These are phyloP conservation scores for Plantago coronopus DNA, from an alignment of 305 asterid species.

Conservation along the genomic window DNA sequence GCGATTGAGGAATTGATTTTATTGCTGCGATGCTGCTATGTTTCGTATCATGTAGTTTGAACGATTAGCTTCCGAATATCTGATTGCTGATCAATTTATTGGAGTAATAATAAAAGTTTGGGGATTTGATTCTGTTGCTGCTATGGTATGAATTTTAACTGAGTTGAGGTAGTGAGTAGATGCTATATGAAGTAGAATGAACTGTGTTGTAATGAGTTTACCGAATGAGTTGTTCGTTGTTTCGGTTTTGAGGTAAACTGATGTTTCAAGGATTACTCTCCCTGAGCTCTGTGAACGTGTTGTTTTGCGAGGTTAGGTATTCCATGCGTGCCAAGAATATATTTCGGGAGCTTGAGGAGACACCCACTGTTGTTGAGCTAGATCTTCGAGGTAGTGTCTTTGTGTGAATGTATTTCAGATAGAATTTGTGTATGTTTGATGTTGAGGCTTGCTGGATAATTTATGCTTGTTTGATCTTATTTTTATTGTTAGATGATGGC, in stretches of 20 bases:
- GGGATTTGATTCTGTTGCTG: neutral
- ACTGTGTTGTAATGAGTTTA: no score
- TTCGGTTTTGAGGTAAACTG: neutral
- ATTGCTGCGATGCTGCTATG: neutral
- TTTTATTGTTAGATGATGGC: constrained; percentile 63
- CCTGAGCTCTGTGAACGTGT: constrained; percentile 16
- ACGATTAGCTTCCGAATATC: no score
- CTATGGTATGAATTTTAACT: neutral
- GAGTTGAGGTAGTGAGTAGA: no score
- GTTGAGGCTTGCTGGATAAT: constrained; percentile 1
- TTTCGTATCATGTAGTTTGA: no score
- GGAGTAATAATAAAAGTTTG: neutral
- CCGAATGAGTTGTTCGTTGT: constrained; percentile 1
- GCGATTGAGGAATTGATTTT: neutral
- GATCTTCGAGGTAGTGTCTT: constrained; percentile 73
- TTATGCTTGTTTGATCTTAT: constrained; percentile 2
- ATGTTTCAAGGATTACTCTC: neutral
- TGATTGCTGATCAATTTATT: neutral
- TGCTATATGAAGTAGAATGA: no score
- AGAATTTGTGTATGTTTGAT: neutral
- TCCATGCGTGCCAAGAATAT: constrained; percentile 58
- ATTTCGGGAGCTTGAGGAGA: constrained; percentile 65
- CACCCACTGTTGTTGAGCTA: constrained; percentile 88
- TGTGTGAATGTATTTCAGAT: neutral
- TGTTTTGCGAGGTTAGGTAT: constrained; percentile 44